Conservation (phyloP, 2,329 filamentous ascomycete genomes). For the Epichloe gansuensis region DNA sequence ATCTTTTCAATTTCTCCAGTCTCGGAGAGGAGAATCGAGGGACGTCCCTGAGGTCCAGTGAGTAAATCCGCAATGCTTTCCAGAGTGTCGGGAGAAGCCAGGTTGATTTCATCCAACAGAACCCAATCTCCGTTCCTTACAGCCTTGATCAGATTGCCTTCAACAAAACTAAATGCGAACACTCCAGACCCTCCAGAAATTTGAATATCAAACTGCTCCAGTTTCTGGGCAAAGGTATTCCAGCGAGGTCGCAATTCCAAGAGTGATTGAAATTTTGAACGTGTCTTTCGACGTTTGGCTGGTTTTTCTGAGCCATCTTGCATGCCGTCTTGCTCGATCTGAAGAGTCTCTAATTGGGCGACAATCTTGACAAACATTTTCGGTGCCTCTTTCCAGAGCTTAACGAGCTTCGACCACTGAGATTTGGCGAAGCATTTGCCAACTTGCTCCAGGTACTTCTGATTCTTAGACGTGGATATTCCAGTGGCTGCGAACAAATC, state of each 20-base stretch:
- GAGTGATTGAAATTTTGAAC: constrained; percentile 54
- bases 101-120: constrained; percentile 90
- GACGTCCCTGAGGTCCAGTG: constrained; percentile 55
- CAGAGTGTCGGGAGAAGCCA: constrained; percentile 87
- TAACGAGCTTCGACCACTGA: constrained; percentile 79
- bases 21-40: constrained; percentile 82
- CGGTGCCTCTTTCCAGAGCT: constrained; percentile 78
- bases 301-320: constrained; percentile 38
- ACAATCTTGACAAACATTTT: constrained; percentile 72
- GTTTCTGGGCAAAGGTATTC: constrained; percentile 63
- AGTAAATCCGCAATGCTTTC: constrained; percentile 88
- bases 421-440: constrained; percentile 67
- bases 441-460: constrained; percentile 72
- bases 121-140: constrained; percentile 95
- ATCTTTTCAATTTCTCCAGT: constrained; percentile 88
- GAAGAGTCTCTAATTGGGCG: constrained; percentile 36
- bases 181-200: constrained; percentile 57
- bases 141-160: constrained; percentile 94
- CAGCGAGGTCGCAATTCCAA: constrained; percentile 53
- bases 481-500: constrained; percentile 73
- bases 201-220: constrained; percentile 72
- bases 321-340: constrained; percentile 25
- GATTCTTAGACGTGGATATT: constrained; percentile 79
- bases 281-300: constrained; percentile 55
- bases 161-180: constrained; percentile 91